Evolutionary conservation across 2,329 filamentous ascomycete genomes (phyloP).

Genomic region (Xylaria sp.): DNA sequence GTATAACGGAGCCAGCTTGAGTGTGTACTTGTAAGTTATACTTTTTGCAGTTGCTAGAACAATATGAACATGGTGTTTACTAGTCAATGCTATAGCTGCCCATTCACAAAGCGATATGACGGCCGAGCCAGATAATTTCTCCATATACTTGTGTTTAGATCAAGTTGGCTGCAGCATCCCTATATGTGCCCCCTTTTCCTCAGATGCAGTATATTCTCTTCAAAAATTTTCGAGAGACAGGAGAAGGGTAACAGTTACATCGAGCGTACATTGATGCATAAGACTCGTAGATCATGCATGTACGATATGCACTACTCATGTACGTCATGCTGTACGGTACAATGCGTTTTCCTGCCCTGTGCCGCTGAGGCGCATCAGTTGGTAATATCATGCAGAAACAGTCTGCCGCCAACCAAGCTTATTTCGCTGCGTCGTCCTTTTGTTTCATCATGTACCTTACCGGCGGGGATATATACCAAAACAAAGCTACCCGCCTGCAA

Average conservation of each 20-base stretch:
- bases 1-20: neutral
- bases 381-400: conserved; percentile 17
- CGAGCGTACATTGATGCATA: conserved; percentile 15
- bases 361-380: conserved; percentile 26
- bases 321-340: conserved; percentile 28
- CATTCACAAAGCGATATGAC: neutral
- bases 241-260: conserved; percentile 27
- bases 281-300: conserved; percentile 29
- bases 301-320: conserved; percentile 23
- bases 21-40: neutral
- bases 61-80: neutral
- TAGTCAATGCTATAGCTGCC: neutral
- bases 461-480: neutral
- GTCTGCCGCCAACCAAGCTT: conserved; percentile 8
- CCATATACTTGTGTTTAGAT: neutral
- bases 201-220: neutral
- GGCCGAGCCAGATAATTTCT: neutral
- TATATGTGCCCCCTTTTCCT: conserved; percentile 13
- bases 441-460: neutral
- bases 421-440: conserved; percentile 5
- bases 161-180: neutral
- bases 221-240: neutral
- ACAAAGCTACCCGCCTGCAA: neutral
- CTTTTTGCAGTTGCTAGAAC: neutral
- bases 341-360: conserved; percentile 17